Base-by-base conservation (phyloP, 106 monocot genomes). In the Phalaenopsis equestris region DNA sequence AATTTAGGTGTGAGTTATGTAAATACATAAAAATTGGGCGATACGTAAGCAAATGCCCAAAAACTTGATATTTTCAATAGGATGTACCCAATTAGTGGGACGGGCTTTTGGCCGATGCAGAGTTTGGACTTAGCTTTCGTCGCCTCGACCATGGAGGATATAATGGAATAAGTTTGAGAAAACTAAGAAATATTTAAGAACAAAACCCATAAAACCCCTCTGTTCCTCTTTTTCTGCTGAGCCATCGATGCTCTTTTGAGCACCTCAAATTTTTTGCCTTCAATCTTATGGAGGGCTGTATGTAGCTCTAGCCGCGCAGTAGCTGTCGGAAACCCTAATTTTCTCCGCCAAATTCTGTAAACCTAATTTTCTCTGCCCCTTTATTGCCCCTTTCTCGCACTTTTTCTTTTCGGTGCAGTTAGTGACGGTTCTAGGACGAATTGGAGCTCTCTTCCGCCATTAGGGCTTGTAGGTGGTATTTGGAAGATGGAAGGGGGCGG, bases 381-480 rank as follows among this genome's bases (percentile, higher is more conserved):
- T 11, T 12, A 12, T n/a, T 21, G 30, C 30, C 17, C 21, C 8
- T 55, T 7, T 48, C 6, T 72, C 30, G 43, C 57, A 1, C n/a
- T 52, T 65, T 65, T 1, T 65, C 64, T 65, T 21, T 5, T 65
- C 36, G 80, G 14, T 42, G 8, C 61, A 5, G 55, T 8, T 14
- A n/a, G n/a, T 42, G 61, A 11, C 30, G 41, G 79, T 21, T 58
- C 64, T 21, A 23, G 19, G 38, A 1, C 5, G 37, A 39, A 19
- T 56, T 47, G 4, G 42, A 30, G 73, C 81, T 10, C 23, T 30
- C 19, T 61, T n/a, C 37, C 47, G 55, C 37, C 37, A 15, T n/a
- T n/a, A 21, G 11, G 30, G 21, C 85, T 92, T 85, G 85, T 87
- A 19, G 86, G 85, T 8, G 80, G 78, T 7, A 76, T 74, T 49